phyloP scores from a whole-genome alignment of 495 filamentous ascomycete species.

The Gamarada debralockiae region DNA sequence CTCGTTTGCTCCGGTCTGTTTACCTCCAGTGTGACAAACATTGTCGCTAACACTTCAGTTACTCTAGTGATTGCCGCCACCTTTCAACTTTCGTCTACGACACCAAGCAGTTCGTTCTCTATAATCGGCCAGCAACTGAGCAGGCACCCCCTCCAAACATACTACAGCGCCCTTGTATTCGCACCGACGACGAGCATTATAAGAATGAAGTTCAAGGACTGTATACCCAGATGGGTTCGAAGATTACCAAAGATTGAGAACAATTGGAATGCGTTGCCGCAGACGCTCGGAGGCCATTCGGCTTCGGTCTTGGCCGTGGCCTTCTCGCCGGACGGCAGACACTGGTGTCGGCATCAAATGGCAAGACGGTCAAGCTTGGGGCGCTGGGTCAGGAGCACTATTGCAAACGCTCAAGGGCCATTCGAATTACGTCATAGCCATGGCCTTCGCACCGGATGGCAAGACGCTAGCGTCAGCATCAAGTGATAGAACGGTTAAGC shows the following conservation, averaged over 20 bases:
- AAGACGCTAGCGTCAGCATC: background rate
- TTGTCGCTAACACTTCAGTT: background rate
- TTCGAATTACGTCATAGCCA: constrained; percentile 66
- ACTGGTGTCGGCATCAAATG: background rate
- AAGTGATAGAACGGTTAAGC: background rate
- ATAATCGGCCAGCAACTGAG: background rate
- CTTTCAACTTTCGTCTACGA: background rate
- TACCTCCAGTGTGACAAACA: background rate
- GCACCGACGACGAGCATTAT: background rate
- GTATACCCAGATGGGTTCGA: background rate
- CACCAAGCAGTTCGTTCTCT: background rate
- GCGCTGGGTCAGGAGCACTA: constrained; percentile 13
- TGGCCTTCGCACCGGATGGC: constrained; percentile 63
- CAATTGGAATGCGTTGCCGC: background rate
- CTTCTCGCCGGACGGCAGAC: constrained; percentile 13
- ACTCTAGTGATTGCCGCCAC: background rate
- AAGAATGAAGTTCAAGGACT: background rate
- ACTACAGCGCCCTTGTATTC: background rate
- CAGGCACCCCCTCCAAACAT: background rate
- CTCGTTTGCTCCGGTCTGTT: background rate
- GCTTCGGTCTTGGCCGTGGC: constrained; percentile 36
- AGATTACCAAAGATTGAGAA: background rate
- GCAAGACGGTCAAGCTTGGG: constrained; percentile 9
- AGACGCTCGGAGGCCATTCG: background rate
- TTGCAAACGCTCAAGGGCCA: constrained; percentile 64